Conservation (phyloP, 805 yeast species). For the Diddensiella caesifluorescens region DNA sequence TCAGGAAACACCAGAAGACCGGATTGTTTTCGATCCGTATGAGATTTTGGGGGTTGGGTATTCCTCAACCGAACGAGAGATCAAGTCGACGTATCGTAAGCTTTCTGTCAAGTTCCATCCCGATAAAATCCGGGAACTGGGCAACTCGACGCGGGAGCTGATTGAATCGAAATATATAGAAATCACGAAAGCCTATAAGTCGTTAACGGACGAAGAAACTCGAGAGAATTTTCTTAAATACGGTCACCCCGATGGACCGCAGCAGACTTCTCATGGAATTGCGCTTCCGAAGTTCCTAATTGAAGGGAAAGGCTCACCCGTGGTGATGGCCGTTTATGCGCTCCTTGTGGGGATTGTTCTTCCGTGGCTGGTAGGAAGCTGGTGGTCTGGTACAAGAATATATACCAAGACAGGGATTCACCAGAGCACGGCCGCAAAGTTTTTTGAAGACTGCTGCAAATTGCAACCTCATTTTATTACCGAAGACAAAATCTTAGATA, state of each 20-base stretch:
- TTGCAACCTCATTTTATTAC: constrained; percentile 48
- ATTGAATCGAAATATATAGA: constrained; percentile 75
- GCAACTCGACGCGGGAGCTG: constrained; percentile 51
- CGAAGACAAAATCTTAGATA: constrained; percentile 49
- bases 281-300: constrained; percentile 90
- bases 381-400: constrained; percentile 85
- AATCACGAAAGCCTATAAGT: constrained; percentile 88
- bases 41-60: constrained; percentile 69
- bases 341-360: constrained; percentile 67
- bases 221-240: constrained; percentile 76
- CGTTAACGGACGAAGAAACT: constrained; percentile 84
- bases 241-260: constrained; percentile 99
- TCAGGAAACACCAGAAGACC: constrained; percentile 24
- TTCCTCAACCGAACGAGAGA: constrained; percentile 65
- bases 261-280: constrained; percentile 82
- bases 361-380: constrained; percentile 73
- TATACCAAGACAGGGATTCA: constrained; percentile 80
- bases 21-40: constrained; percentile 76
- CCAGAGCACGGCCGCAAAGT: constrained; percentile 73
- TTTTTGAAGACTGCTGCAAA: constrained; percentile 68
- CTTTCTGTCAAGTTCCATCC: constrained; percentile 89
- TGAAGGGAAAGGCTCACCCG: constrained; percentile 69
- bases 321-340: constrained; percentile 63
- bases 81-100: constrained; percentile 79
- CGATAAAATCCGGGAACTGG: constrained; percentile 67